These are phyloP conservation scores for Bipolaris oryzae DNA, from an alignment of 2,329 filamentous ascomycete species.

Conservation along the genomic window DNA sequence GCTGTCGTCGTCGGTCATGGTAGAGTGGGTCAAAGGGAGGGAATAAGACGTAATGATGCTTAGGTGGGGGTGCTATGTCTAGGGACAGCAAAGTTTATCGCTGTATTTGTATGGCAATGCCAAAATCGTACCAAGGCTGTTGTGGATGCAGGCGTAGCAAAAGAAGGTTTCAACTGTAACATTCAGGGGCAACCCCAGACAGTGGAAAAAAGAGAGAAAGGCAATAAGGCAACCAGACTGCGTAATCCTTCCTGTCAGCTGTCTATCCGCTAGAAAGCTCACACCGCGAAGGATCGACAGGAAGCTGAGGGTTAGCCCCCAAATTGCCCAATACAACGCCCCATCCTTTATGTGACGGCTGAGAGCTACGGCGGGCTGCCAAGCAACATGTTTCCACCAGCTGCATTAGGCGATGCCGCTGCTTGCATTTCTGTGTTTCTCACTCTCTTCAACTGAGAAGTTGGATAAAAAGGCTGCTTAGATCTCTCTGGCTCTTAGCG, in stretches of 20 bases:
- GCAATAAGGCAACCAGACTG: background rate
- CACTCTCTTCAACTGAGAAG: background rate
- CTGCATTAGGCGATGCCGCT: conserved; percentile 7
- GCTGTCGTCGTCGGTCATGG: conserved; percentile 24
- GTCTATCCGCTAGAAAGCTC: background rate
- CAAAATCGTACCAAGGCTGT: conserved; percentile 9
- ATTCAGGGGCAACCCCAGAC: conserved; percentile 11
- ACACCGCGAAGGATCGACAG: conserved; percentile 13
- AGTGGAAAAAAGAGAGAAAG: background rate
- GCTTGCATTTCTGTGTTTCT: background rate
- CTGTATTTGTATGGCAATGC: conserved; percentile 1
- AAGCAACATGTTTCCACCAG: conserved; percentile 17
- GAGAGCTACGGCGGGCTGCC: conserved; percentile 12
- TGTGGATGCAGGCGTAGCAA: conserved; percentile 1
- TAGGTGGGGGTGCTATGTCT: background rate
- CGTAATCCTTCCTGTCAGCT: conserved; percentile 2
- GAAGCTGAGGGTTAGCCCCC: conserved; percentile 12
- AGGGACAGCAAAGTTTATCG: background rate
- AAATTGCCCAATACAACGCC: conserved; percentile 10
- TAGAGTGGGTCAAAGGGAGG: background rate
- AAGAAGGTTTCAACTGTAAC: conserved; percentile 5
- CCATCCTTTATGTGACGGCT: conserved; percentile 15
- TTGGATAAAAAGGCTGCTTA: background rate
- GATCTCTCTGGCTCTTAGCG: background rate
- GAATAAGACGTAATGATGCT: background rate